phyloP scores from a whole-genome alignment of 2,329 filamentous ascomycete genomes.

The Magnaporthiopsis rhizophila region DNA sequence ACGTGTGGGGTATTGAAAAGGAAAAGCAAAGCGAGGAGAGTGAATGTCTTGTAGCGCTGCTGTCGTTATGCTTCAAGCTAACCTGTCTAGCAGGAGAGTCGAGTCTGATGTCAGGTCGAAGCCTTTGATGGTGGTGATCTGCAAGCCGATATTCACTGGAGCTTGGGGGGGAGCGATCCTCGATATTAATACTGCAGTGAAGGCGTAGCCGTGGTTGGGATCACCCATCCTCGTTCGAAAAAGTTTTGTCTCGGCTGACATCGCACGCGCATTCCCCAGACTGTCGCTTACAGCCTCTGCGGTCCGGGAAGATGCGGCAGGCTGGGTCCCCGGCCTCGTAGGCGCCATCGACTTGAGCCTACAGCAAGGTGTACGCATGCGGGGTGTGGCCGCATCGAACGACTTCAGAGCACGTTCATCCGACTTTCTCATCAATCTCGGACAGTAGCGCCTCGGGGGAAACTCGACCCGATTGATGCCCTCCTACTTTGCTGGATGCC shows the following conservation, averaged over 20 bases:
- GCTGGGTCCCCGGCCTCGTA: background rate
- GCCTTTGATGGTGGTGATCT: background rate
- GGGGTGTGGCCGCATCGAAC: background rate
- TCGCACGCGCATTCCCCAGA: background rate
- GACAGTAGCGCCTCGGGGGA: background rate
- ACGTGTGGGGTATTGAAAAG: background rate
- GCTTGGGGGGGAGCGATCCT: background rate
- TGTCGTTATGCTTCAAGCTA: constrained; percentile 22
- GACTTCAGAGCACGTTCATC: background rate
- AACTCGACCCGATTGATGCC: background rate
- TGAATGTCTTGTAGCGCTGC: constrained; percentile 22
- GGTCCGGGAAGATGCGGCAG: too few species aligned
- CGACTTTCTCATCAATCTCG: background rate
- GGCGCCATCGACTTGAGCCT: background rate
- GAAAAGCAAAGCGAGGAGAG: background rate
- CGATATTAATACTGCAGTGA: background rate
- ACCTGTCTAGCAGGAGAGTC: constrained; percentile 1
- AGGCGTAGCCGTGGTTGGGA: too few species aligned
- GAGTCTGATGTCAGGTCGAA: background rate
- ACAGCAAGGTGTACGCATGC: too few species aligned
- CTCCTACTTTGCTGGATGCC: too few species aligned
- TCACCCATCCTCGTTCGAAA: background rate
- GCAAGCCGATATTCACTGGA: background rate
- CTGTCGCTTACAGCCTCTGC: too few species aligned
- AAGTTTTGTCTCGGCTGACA: background rate